These are phyloP conservation scores for Xylaria sp. DNA, from an alignment of 2,329 filamentous ascomycete species.

Conservation along the genomic window DNA sequence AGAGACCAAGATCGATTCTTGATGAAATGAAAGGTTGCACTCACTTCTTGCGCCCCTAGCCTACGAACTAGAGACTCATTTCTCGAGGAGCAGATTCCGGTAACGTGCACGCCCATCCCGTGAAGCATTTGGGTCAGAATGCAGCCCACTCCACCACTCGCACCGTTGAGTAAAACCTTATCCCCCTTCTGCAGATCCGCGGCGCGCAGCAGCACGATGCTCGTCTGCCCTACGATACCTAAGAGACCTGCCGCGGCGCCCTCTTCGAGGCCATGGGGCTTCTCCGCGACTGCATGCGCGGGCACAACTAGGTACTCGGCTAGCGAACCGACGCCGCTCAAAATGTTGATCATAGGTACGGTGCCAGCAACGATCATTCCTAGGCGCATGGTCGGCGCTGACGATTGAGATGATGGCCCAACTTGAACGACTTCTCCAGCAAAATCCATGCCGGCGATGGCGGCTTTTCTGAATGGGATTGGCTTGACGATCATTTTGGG, in stretches of 20 bases:
- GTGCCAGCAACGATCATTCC: slow-evolving; percentile 50
- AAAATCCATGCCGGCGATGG: slow-evolving; percentile 52
- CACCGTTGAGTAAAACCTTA: slow-evolving; percentile 43
- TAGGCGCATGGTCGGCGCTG: slow-evolving; percentile 34
- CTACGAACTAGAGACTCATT: slow-evolving; percentile 42
- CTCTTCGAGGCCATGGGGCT: slow-evolving; percentile 42
- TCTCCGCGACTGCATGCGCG: slow-evolving; percentile 44
- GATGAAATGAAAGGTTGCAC: slow-evolving; percentile 1
- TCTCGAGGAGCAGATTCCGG: slow-evolving; percentile 41
- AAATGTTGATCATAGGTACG: slow-evolving; percentile 45
- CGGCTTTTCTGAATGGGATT: slow-evolving; percentile 48
- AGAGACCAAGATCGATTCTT: neutral
- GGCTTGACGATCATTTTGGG: slow-evolving; percentile 48
- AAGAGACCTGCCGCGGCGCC: slow-evolving; percentile 47
- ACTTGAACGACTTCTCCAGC: slow-evolving; percentile 49
- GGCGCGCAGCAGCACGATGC: slow-evolving; percentile 45
- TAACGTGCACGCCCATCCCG: slow-evolving; percentile 40
- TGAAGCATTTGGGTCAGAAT: slow-evolving; percentile 41
- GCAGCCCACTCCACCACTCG: slow-evolving; percentile 43
- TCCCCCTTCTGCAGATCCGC: slow-evolving; percentile 41
- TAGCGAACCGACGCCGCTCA: slow-evolving; percentile 50
- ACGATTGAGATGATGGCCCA: slow-evolving; percentile 39
- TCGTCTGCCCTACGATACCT: slow-evolving; percentile 52
- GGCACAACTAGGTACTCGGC: slow-evolving; percentile 52
- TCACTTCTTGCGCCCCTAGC: slow-evolving; percentile 45